Percentiles rank a stretch among this genome's conserved stretches.
phyloP scores from a whole-genome alignment of 768 basidiomycete genomes.

The Mycena metata region DNA sequence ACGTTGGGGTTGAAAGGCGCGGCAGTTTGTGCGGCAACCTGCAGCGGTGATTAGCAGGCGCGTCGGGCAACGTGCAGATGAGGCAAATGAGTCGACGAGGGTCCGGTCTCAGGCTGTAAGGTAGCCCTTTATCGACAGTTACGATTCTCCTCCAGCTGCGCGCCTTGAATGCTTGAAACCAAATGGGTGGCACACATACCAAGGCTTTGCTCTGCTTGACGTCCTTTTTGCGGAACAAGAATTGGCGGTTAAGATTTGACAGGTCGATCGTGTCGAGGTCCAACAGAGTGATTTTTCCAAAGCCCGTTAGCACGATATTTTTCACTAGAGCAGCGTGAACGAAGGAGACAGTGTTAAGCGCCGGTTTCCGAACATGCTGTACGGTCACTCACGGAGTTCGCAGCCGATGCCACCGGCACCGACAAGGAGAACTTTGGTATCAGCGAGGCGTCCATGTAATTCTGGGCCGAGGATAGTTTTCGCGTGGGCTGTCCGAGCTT shows the following conservation, averaged over 20 bases:
- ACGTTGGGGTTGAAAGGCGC: conserved; percentile 90
- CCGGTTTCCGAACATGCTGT: neutral
- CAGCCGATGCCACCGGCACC: conserved; percentile 99
- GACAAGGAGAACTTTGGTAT: conserved; percentile 85
- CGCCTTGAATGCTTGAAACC: neutral
- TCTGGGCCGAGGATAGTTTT: conserved; percentile 85
- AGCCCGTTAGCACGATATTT: conserved; percentile 93
- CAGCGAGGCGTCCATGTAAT: conserved; percentile 70
- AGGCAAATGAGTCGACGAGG: neutral
- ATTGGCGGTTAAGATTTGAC: conserved; percentile 97
- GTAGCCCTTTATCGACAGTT: too few species aligned
- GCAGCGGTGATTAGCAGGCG: conserved; percentile 19
- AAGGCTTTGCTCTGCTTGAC: conserved; percentile 97
- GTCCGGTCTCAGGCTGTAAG: neutral
- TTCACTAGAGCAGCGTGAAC: conserved; percentile 74
- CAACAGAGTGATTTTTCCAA: conserved; percentile 91
- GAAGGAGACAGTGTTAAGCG: neutral
- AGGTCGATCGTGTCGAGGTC: conserved; percentile 99
- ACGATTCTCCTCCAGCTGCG: neutral
- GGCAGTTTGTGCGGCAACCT: conserved; percentile 90
- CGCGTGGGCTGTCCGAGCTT: conserved; percentile 71
- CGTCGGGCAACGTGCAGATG: conserved; percentile 7
- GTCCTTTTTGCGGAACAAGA: conserved; percentile 96
- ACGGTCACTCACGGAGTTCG: conserved; percentile 78
- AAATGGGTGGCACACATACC: conserved; percentile 67